Evolutionary conservation across 2,329 filamentous ascomycete genomes (phyloP).

Genomic region (Colletotrichum higginsianum): DNA sequence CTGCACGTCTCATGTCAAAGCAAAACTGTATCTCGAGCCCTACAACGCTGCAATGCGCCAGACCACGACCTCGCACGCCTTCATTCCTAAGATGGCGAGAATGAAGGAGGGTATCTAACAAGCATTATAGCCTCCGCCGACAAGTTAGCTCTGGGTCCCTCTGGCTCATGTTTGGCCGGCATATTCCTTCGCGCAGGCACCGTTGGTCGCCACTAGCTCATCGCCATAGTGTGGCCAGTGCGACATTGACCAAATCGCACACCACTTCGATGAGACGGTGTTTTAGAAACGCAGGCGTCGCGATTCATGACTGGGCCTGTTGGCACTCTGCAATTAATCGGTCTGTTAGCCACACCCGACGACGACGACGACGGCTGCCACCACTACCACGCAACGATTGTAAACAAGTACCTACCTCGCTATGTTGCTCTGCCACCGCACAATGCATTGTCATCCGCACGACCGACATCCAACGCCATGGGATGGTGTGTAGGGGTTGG

Average conservation of each 20-base stretch:
- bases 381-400: background rate
- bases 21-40: constrained; percentile 33
- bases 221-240: constrained; percentile 2
- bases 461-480: constrained; percentile 9
- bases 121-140: constrained; percentile 14
- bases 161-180: constrained; percentile 10
- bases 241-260: constrained; percentile 17
- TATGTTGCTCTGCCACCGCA: constrained; percentile 15
- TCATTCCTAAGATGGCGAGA: background rate
- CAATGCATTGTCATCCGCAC: background rate
- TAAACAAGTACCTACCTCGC: background rate
- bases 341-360: background rate
- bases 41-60: constrained; percentile 26
- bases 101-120: constrained; percentile 19
- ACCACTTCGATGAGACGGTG: background rate
- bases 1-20: constrained; percentile 35
- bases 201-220: constrained; percentile 10
- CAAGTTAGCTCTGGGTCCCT: background rate
- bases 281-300: constrained; percentile 8
- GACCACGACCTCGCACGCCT: constrained; percentile 9
- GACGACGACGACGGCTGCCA: constrained; percentile 4
- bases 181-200: constrained; percentile 13
- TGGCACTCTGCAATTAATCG: constrained; percentile 1
- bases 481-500: constrained; percentile 19
- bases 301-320: constrained; percentile 5